Base-by-base conservation (phyloP, 2,329 filamentous ascomycete genomes). In the Pseudogymnoascus sp. region DNA sequence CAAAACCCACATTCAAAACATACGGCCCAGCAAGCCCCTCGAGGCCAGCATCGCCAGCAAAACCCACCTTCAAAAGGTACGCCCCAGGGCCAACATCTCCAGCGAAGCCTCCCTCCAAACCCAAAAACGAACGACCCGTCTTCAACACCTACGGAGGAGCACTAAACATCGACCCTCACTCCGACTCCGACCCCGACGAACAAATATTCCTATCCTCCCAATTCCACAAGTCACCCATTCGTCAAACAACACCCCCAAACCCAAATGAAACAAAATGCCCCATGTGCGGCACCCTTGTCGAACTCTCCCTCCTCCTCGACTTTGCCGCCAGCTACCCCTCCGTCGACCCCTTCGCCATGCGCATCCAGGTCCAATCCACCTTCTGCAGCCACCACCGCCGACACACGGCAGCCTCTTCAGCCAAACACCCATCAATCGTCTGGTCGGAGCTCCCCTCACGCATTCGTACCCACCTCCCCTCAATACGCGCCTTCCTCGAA, bases 391-490 rank as follows among this genome's bases (percentile, higher is more conserved):
- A 59, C 31, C 55, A 59, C 13, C 55, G 55, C 15, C 55, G 35
- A 21, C 31, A 59, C 15, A 35, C 55, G 12, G 55, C 55, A 10
- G 36, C 37, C 2, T 60, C 35, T 67, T 59, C 55, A 5, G 31
- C 7, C 8, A 37, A n/a, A 0, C 94, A 93, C 71, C 91, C 91
- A 0, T 72, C 75, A 0, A 87, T 96, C 60, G 75, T 90, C 63
- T 96, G 90, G 90, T 72, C 75, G 0, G 69, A 66, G 0, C 78
- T 95, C 25, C 79, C 84, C 15, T 64, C 70, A 3, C 83, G 90
- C 5, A 81, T 92, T 31, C 71, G 75, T 3, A 69, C 73, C 4
- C 82, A 90, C 71, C 79, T 84, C 64, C 67, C 72, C 0, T 76
- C 79, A 39, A 73, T 96, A 1, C 76, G 82, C 63, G 73, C 72